Evolutionary conservation across 768 basidiomycete genomes (phyloP), one percentile per base, ranked within the genome.

Genomic region (Amanita thiersii): DNA sequence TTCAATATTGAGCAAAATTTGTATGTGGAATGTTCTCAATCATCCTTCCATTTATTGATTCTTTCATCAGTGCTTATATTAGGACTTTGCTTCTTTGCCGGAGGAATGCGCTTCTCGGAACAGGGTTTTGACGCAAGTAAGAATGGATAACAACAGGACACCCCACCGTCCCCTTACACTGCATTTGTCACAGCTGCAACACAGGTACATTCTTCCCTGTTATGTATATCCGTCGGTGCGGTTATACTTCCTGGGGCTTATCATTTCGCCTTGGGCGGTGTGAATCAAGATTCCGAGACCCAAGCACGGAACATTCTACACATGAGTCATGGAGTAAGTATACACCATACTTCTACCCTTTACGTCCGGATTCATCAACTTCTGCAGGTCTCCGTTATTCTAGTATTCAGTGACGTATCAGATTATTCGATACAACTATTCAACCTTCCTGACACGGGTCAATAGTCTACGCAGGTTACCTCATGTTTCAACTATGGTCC

Each of bases 31-130:
- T 17, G 15, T 10, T 4, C 4, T 28, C 7, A 4, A 11, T 23
- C 6, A 15, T 9, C 9, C 29, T 24, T 6, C n/a, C 29, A 4
- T 20, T 26, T 23, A 7, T 18, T 40, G 33, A 43, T 44, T 39
- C 37, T 29, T 25, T 35, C 12, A 36, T 14, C 14, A 88, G 86
- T 92, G 1, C 74, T 92, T 29, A 86, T 91, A 12, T 72, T 90
- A 8, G 88, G 88, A 12, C 75, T 90, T 59, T 86, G 85, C 50
- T 86, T 89, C 61, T 83, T 90, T 47, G 87, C 86, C 0, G 86
- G 87, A 10, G 86, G 86, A 0, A 52, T 79, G 47, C 71, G 74
- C 10, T 89, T 81, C 49, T 77, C 81, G 2, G 84, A 89, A 53
- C 87, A 89, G 57, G 81, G 75, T 1, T 87, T 87, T 47, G 79